Percentiles rank a stretch among this genome's conserved stretches.
Evolutionary conservation across 371 early-diverging fungal species (phyloP).

Genomic region (Mucor plumbeus): DNA sequence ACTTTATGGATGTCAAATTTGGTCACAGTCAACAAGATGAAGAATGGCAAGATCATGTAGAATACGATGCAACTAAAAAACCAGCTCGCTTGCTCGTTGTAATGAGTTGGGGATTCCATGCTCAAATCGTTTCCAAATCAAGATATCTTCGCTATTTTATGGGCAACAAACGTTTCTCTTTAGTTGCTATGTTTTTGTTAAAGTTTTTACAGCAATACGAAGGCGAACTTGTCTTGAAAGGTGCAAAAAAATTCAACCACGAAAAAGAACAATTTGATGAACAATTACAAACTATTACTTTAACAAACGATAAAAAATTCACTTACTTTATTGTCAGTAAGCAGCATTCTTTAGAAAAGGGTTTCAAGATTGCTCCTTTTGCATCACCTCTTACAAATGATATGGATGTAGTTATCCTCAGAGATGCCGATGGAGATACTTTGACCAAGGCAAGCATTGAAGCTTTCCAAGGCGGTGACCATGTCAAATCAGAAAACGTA

Average conservation of each 20-base stretch:
- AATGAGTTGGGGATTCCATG: slow-evolving; percentile 59
- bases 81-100: slow-evolving; percentile 41
- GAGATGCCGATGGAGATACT: slow-evolving; percentile 31
- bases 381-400: slow-evolving; percentile 38
- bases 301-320: slow-evolving; percentile 21
- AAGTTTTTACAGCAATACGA: slow-evolving; percentile 38
- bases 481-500: slow-evolving; percentile 31
- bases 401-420: slow-evolving; percentile 44
- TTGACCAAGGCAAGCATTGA: slow-evolving; percentile 36
- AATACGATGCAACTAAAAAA: slow-evolving; percentile 5
- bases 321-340: slow-evolving; percentile 52
- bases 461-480: slow-evolving; percentile 45
- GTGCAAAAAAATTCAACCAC: slow-evolving; percentile 22
- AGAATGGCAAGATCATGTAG: slow-evolving; percentile 25
- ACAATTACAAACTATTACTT: neutral
- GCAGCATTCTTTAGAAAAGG: slow-evolving; percentile 48
- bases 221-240: slow-evolving; percentile 38
- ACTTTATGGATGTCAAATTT: slow-evolving; percentile 37
- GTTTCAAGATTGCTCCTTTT: slow-evolving; percentile 50
- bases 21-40: slow-evolving; percentile 20
- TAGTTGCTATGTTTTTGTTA: slow-evolving; percentile 42
- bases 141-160: slow-evolving; percentile 42
- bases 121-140: slow-evolving; percentile 53
- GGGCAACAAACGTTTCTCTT: slow-evolving; percentile 50
- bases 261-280: neutral